Evolutionary conservation across 2,329 filamentous ascomycete species (phyloP).

Genomic region (Talaromyces piceae): DNA sequence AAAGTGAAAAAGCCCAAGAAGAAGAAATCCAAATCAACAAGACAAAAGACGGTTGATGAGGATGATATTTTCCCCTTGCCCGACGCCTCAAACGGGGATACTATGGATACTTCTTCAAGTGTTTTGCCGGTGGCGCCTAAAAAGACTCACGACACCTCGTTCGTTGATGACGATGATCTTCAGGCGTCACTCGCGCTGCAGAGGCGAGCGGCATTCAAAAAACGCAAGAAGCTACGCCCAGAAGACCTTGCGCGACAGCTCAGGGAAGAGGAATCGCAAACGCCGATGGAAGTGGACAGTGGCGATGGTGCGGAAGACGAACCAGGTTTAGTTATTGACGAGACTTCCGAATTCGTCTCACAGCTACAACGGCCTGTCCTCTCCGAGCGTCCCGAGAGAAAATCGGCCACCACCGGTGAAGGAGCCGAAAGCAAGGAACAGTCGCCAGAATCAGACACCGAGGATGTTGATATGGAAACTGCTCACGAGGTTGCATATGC

Average conservation of each 20-base stretch:
- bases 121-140: slow-evolving; percentile 42
- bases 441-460: slow-evolving; percentile 14
- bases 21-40: slow-evolving; percentile 67
- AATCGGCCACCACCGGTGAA: slow-evolving; percentile 29
- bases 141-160: slow-evolving; percentile 56
- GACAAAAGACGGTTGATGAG: slow-evolving; percentile 60
- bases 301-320: slow-evolving; percentile 43
- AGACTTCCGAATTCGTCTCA: slow-evolving; percentile 90
- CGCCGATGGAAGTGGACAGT: slow-evolving; percentile 53
- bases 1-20: slow-evolving; percentile 95
- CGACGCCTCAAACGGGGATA: slow-evolving; percentile 35
- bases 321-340: slow-evolving; percentile 80
- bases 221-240: slow-evolving; percentile 76
- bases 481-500: slow-evolving; percentile 48
- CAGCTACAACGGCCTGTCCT: slow-evolving; percentile 64
- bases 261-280: slow-evolving; percentile 51
- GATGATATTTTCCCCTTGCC: slow-evolving; percentile 46
- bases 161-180: slow-evolving; percentile 87
- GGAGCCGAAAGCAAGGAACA: slow-evolving; percentile 16
- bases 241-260: slow-evolving; percentile 82
- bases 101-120: slow-evolving; percentile 51
- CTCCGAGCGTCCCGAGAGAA: slow-evolving; percentile 44
- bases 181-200: slow-evolving; percentile 81
- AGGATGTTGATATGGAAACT: slow-evolving; percentile 30
- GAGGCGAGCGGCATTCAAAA: slow-evolving; percentile 76